Evolutionary conservation across 176 grass and related monocot genomes (phyloP).

Genomic region (Oropetium thomaeum): DNA sequence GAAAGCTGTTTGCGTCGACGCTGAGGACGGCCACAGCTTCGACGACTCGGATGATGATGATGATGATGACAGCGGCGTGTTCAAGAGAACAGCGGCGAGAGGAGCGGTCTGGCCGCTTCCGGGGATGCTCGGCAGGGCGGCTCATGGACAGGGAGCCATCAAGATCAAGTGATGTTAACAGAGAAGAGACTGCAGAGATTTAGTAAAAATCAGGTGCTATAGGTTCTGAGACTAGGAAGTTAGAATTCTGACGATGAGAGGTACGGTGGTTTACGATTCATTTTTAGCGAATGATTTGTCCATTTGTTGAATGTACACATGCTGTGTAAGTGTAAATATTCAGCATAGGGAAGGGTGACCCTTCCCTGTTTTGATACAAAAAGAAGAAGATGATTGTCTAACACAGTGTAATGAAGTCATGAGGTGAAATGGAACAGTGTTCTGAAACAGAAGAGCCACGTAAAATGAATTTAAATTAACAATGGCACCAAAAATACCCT

Average conservation of each 20-base stretch:
- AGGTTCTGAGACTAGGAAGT: background rate
- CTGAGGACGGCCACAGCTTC: background rate
- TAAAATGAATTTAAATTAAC: too few species aligned
- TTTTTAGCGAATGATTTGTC: background rate
- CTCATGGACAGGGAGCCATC: slow-evolving; percentile 35
- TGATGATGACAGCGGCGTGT: slow-evolving; percentile 1
- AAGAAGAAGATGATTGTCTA: background rate
- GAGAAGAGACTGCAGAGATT: background rate
- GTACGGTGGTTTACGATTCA: slow-evolving; percentile 6
- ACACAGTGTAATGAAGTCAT: background rate
- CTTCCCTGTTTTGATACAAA: background rate
- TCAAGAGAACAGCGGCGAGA: slow-evolving; percentile 18
- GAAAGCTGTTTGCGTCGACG: slow-evolving; percentile 34
- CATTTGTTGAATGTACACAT: background rate
- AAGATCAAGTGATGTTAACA: slow-evolving; percentile 39
- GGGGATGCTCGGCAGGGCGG: background rate
- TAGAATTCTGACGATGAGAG: slow-evolving; percentile 13
- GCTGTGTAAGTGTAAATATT: slow-evolving; percentile 24
- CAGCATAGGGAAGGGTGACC: background rate
- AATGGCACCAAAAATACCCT: too few species aligned
- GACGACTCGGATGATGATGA: slow-evolving; percentile 49
- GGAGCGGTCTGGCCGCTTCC: slow-evolving; percentile 1
- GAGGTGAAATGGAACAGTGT: background rate
- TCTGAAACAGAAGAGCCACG: too few species aligned
- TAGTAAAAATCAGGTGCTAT: slow-evolving; percentile 22